Evolutionary conservation across 148 eudicot species (phyloP).

Genomic region (Persicaria tinctoria): DNA sequence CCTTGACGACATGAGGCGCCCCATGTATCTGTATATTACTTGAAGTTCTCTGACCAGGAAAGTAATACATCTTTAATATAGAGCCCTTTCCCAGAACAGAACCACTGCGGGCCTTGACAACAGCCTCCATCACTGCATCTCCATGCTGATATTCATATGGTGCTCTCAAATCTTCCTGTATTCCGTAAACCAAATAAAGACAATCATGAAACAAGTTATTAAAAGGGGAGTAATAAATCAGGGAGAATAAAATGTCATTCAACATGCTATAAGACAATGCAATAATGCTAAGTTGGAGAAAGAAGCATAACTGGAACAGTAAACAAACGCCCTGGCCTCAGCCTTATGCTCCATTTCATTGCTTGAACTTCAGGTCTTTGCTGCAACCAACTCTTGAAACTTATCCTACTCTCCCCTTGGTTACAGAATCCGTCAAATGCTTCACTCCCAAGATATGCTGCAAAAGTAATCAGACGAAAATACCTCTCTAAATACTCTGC

Average conservation of each 20-base stretch:
- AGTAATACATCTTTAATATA: conserved; percentile 95
- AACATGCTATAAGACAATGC: not conserved
- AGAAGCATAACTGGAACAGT: conserved; percentile 71
- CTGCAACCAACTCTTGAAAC: conserved; percentile 83
- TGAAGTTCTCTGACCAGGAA: conserved; percentile 96
- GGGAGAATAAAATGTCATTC: conserved; percentile 3
- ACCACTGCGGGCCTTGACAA: conserved; percentile 84
- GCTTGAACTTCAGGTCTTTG: conserved; percentile 95
- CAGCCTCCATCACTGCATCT: conserved; percentile 95
- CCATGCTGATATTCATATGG: conserved; percentile 91
- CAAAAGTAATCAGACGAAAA: conserved; percentile 89
- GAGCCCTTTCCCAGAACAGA: conserved; percentile 93
- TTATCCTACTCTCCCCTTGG: conserved; percentile 68
- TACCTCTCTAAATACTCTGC: conserved; percentile 96
- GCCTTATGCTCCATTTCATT: conserved; percentile 95
- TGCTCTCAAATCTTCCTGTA: conserved; percentile 77
- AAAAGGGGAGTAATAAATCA: not conserved
- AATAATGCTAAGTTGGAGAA: conserved; percentile 1
- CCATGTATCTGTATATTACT: conserved; percentile 82
- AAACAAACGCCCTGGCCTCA: conserved; percentile 92
- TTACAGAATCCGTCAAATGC: conserved; percentile 86
- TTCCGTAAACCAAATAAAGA: conserved; percentile 17
- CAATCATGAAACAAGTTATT: not conserved
- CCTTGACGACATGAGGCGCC: conserved; percentile 94
- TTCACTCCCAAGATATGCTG: conserved; percentile 95